Evolutionary conservation across 768 basidiomycete species (phyloP).

Genomic region (Chiua virens): DNA sequence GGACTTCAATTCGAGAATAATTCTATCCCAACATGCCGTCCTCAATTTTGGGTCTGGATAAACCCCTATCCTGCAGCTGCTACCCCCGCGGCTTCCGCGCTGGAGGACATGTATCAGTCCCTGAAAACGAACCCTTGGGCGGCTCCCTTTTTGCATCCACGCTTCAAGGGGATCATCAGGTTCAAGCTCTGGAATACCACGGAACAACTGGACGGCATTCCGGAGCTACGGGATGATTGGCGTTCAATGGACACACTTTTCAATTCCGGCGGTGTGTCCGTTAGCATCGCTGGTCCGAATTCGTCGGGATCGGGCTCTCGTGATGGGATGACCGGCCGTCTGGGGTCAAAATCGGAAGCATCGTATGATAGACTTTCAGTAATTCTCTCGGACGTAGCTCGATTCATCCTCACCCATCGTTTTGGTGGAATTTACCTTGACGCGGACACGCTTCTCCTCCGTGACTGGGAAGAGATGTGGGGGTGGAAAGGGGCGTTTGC

Average conservation of each 20-base stretch:
- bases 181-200: slow-evolving; percentile 98
- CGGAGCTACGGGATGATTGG: slow-evolving; percentile 90
- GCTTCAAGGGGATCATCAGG: slow-evolving; percentile 85
- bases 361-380: slow-evolving; percentile 82
- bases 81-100: slow-evolving; percentile 74
- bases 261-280: slow-evolving; percentile 82
- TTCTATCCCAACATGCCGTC: slow-evolving; percentile 58
- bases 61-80: slow-evolving; percentile 90
- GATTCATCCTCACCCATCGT: slow-evolving; percentile 92
- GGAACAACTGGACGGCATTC: slow-evolving; percentile 85
- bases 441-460: slow-evolving; percentile 87
- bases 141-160: slow-evolving; percentile 83
- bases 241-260: slow-evolving; percentile 72
- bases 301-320: slow-evolving; percentile 15
- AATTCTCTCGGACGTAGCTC: slow-evolving; percentile 93
- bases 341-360: slow-evolving; percentile 56
- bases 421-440: slow-evolving; percentile 95
- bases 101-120: slow-evolving; percentile 78
- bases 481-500: slow-evolving; percentile 94
- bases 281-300: slow-evolving; percentile 46
- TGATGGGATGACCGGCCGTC: slow-evolving; percentile 37
- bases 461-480: slow-evolving; percentile 98
- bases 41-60: slow-evolving; percentile 96
- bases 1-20: slow-evolving; percentile 59
- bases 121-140: slow-evolving; percentile 87